Base-by-base conservation (phyloP, 2,329 filamentous ascomycete genomes). In the Talaromyces sp. region DNA sequence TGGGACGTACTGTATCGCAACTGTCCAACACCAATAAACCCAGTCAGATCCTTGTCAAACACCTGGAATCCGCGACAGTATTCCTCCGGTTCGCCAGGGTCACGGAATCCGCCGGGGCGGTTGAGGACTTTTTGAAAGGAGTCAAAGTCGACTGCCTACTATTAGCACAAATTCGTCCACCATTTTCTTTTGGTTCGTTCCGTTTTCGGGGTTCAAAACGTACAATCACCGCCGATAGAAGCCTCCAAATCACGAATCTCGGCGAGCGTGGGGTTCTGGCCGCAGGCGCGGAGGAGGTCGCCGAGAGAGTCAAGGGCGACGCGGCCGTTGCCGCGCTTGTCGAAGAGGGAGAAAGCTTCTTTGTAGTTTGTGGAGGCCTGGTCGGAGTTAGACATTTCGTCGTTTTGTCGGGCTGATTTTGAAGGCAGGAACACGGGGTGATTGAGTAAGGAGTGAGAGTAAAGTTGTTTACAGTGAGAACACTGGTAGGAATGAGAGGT, bases 1-100 rank as follows among this genome's bases (percentile, higher is more conserved):
- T 2, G 11, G 10, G 35, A 76, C 79, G 64, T 75, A 85, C 83
- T 87, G 83, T 99, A 99, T 82, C 96, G 91, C 79, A 99, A 87
- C 83, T 99, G 95, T 66, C 95, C 95, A 69, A 98, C 94, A 64
- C 94, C 95, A 77, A 99, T 98, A 80, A 93, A 97, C 61, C 95
- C 95, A 67, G 93, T 97, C 88, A 97, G 90, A 79, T 99, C 95
- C 83, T 99, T 99, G 82, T 99, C 95, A 74, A 99, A 99, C 62
- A 99, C 95, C 81, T 99, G 95, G 85, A 99, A 99, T 64, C 95
- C 95, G 68, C 94, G 91, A 81, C 94, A 97, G 83, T 99, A 99
- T 80, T 98, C 94, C 76, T 98, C 94, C 47, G 95, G 94, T 82
- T 97, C 93, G 77, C 95, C 95, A 2, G 95, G 93, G 74, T 98